phyloP scores from a whole-genome alignment of 352 stramenopile genomes.

The Phytophthora brassicae region DNA sequence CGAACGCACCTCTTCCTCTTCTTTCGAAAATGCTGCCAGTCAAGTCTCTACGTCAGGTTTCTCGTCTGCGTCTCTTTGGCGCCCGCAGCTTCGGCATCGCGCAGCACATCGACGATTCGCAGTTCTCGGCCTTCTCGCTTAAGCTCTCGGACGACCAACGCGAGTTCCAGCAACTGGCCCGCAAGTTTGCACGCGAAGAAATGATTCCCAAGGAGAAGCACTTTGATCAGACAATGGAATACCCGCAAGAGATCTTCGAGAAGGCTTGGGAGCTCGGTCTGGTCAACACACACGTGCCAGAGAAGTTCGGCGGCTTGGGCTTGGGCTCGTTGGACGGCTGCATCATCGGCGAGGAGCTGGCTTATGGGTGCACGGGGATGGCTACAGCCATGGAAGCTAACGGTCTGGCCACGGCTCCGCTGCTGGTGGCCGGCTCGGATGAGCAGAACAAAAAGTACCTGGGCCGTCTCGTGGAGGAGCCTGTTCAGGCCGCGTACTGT shows the following conservation, averaged over 20 bases:
- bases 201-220: constrained; percentile 89
- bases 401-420: constrained; percentile 72
- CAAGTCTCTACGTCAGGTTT: constrained; percentile 17
- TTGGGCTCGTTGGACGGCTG: constrained; percentile 80
- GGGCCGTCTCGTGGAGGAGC: constrained; percentile 77
- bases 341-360: constrained; percentile 90
- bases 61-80: constrained; percentile 14
- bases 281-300: constrained; percentile 86
- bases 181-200: constrained; percentile 90
- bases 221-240: constrained; percentile 85
- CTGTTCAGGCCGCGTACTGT: constrained; percentile 86
- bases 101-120: constrained; percentile 56
- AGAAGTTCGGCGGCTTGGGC: constrained; percentile 83
- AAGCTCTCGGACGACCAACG: constrained; percentile 88
- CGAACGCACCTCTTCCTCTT: not conserved
- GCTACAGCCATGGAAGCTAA: constrained; percentile 92
- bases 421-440: constrained; percentile 84
- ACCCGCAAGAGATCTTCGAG: constrained; percentile 85
- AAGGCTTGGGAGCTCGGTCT: constrained; percentile 90
- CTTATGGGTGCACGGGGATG: constrained; percentile 91
- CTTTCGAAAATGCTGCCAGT: constrained; percentile 10
- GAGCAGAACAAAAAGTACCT: constrained; percentile 89
- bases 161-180: constrained; percentile 82
- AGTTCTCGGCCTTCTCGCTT: constrained; percentile 58
- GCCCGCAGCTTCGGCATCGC: constrained; percentile 44